Percentiles rank a stretch among this genome's conserved stretches.
Conservation (phyloP, 768 basidiomycete species). For the Phallus indusiatus region DNA sequence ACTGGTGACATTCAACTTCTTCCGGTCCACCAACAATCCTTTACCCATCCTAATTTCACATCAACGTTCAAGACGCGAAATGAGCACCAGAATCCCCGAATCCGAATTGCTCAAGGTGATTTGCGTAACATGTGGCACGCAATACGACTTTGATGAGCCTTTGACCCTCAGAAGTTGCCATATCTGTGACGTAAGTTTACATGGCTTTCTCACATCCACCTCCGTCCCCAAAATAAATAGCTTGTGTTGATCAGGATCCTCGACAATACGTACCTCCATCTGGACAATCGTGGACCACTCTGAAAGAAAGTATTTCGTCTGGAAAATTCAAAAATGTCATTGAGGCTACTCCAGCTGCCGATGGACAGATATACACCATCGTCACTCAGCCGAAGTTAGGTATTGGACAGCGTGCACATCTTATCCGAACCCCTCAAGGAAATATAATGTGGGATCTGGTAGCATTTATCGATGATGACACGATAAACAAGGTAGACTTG, state of each 20-base stretch:
- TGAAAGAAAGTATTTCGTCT: background rate
- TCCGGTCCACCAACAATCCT: too few species aligned
- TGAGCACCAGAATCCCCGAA: background rate
- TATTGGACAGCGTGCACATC: slow-evolving; percentile 10
- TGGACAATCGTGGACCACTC: slow-evolving; percentile 9
- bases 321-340: slow-evolving; percentile 8
- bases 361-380: slow-evolving; percentile 3
- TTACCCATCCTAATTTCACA: too few species aligned
- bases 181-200: slow-evolving; percentile 3
- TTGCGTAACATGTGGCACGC: slow-evolving; percentile 5
- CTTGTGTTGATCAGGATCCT: slow-evolving; percentile 3
- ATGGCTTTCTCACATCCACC: background rate
- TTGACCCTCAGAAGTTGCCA: background rate
- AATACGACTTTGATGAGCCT: background rate
- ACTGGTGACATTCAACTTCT: too few species aligned
- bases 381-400: slow-evolving; percentile 8
- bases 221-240: background rate
- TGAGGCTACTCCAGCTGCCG: background rate
- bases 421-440: slow-evolving; percentile 9
- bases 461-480: slow-evolving; percentile 8
- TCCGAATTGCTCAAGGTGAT: background rate
- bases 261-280: slow-evolving; percentile 10
- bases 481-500: slow-evolving; percentile 1
- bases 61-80: background rate
- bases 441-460: slow-evolving; percentile 11